Conservation (phyloP, 495 filamentous ascomycete species). For the Neurospora cerealis region DNA sequence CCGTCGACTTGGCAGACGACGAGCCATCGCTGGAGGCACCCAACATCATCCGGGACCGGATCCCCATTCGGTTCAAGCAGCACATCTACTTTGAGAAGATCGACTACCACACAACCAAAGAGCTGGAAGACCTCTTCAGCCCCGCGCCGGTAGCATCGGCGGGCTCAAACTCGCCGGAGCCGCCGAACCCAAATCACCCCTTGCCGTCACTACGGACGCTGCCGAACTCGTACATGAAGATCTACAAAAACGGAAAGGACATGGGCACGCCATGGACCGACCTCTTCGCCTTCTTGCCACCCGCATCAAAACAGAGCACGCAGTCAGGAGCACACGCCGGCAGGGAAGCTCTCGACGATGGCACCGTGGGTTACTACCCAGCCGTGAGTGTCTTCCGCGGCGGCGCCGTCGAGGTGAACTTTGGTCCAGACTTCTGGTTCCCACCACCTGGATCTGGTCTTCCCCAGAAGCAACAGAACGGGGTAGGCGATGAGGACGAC, state of each 20-base stretch:
- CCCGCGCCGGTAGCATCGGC: slow-evolving; percentile 49
- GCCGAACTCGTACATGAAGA: slow-evolving; percentile 71
- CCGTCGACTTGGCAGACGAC: slow-evolving; percentile 55
- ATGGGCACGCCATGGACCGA: slow-evolving; percentile 85
- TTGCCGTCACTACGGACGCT: slow-evolving; percentile 67
- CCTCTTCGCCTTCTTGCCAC: slow-evolving; percentile 84
- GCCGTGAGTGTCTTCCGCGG: slow-evolving; percentile 86
- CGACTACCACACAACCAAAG: slow-evolving; percentile 80
- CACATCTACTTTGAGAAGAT: slow-evolving; percentile 93
- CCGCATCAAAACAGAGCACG: slow-evolving; percentile 67
- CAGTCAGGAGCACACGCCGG: slow-evolving; percentile 49
- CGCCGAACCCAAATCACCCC: slow-evolving; percentile 61
- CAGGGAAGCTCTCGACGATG: slow-evolving; percentile 79
- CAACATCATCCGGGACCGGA: slow-evolving; percentile 87
- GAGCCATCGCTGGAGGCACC: slow-evolving; percentile 39
- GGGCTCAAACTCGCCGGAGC: slow-evolving; percentile 28
- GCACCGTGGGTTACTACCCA: slow-evolving; percentile 89
- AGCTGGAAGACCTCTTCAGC: slow-evolving; percentile 78
- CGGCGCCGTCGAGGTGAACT: slow-evolving; percentile 84
- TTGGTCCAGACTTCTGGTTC: slow-evolving; percentile 83
- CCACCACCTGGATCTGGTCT: slow-evolving; percentile 48
- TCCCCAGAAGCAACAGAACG: not conserved
- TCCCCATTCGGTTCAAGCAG: slow-evolving; percentile 86
- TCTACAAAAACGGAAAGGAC: slow-evolving; percentile 83
- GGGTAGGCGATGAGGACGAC: slow-evolving; percentile 26